A percentile compares a stretch with the other conserved stretches of the same genome.
Conservation (phyloP, 768 basidiomycete genomes). For the Cystofilobasidium macerans region DNA sequence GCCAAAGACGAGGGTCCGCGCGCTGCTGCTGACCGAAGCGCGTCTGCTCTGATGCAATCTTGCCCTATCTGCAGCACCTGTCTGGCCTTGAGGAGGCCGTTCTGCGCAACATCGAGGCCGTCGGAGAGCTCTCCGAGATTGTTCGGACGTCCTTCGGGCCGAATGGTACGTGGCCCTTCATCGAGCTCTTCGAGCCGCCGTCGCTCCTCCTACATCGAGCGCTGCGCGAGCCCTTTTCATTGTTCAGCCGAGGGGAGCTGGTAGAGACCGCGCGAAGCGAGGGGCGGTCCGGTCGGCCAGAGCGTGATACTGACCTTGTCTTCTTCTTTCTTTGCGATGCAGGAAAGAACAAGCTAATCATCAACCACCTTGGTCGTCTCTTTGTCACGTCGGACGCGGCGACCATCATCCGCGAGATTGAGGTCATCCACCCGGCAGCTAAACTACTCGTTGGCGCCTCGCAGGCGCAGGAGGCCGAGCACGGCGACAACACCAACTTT, state of each 20-base stretch:
- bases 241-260: no score
- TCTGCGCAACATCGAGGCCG: conserved; percentile 49
- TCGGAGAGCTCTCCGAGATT: conserved; percentile 86
- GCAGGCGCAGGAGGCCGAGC: conserved; percentile 93
- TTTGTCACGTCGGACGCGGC: conserved; percentile 99
- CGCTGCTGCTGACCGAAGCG: no score
- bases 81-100: conserved; percentile 95
- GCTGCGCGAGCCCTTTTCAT: no score
- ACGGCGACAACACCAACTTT: conserved; percentile 94
- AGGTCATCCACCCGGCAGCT: conserved; percentile 96
- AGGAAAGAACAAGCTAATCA: conserved; percentile 95
- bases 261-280: no score
- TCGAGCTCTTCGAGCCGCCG: neutral
- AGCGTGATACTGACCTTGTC: no score
- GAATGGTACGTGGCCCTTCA: conserved; percentile 54
- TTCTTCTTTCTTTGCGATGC: neutral
- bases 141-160: conserved; percentile 94
- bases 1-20: no score
- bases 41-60: neutral
- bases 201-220: neutral
- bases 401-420: conserved; percentile 93
- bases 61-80: conserved; percentile 48
- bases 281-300: no score
- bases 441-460: conserved; percentile 99
- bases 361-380: conserved; percentile 88